Evolutionary conservation across 140 eudicot species (phyloP), one percentile per base, ranked within the genome.

Genomic region (Cichorium intybus): DNA sequence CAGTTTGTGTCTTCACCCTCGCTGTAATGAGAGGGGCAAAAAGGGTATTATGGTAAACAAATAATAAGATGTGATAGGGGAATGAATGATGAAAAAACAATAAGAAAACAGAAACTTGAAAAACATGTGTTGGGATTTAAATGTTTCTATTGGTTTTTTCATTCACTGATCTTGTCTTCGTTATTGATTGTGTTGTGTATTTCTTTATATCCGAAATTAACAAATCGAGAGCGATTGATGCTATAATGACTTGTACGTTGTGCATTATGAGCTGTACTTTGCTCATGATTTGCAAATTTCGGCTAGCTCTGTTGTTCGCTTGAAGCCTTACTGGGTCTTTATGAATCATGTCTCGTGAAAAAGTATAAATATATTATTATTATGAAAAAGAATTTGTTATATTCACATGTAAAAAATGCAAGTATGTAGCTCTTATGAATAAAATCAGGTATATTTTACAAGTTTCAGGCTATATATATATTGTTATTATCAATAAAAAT

Each of bases 1-100:
- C 97, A 86, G 84, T 86, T 81, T 70, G 95, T 87, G 75, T 84
- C 82, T 77, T 84, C 95, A 49, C 95, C 97, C 39, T 69, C 95
- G 46, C 95, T 79, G 60, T 79, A 69, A 70, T 59, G 70, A 37
- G 51, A 14, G 49, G 43, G 20, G 41, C 33, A 53, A 53, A 48
- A 63, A 49, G 43, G 22, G 29, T 17, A 54, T 12, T 17, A 54
- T 12, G 75, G 70, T 66, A 56, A 61, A 68, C 48, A 77, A 51
- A 76, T 34, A 68, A 70, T 76, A 68, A 74, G 51, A 74, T 74
- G 49, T 43, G 67, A 64, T 59, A 72, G 64, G 64, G 69, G 49
- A 39, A 43, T 43, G 49, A 20, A 43, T 43, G 49, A 75, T 52
- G 75, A 75, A 76, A 76, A 68, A 76, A 76, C 72, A 73, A 64